Conservation (phyloP, 345 rosid genomes). For the Salix arbutifolia region DNA sequence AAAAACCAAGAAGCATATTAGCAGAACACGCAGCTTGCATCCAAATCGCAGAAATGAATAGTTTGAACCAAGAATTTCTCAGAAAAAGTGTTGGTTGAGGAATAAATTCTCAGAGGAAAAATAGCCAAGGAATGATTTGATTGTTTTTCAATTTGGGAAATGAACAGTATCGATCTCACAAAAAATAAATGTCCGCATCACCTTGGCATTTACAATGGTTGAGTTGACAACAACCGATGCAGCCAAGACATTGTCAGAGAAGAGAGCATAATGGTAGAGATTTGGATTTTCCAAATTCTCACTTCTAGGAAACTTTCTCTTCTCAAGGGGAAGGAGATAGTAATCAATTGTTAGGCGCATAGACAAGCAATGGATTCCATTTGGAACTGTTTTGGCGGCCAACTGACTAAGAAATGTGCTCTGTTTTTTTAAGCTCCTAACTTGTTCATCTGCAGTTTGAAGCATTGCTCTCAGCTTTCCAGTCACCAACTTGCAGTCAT, state of each 20-base stretch:
- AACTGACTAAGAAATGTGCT: constrained; percentile 97
- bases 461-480: constrained; percentile 99
- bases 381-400: constrained; percentile 97
- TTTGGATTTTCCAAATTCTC: constrained; percentile 85
- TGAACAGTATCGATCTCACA: not conserved
- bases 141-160: not conserved
- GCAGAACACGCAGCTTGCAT: constrained; percentile 4
- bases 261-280: constrained; percentile 92
- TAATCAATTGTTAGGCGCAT: constrained; percentile 96
- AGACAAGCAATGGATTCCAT: constrained; percentile 92
- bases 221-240: constrained; percentile 99
- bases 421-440: constrained; percentile 96
- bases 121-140: not conserved
- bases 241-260: constrained; percentile 99
- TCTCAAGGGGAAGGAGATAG: constrained; percentile 80
- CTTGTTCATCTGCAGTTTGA: constrained; percentile 94
- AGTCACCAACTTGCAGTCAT: constrained; percentile 91
- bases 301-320: constrained; percentile 77
- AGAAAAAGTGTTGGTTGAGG: not conserved
- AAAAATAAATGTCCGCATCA: constrained; percentile 24
- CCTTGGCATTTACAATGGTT: constrained; percentile 89
- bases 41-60: not conserved
- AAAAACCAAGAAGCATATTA: constrained; percentile 9
- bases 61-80: not conserved
- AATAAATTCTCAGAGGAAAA: not conserved